These are phyloP conservation scores for Gnetum montanum DNA, from an alignment of 75 land plant genomes.

Conservation along the genomic window DNA sequence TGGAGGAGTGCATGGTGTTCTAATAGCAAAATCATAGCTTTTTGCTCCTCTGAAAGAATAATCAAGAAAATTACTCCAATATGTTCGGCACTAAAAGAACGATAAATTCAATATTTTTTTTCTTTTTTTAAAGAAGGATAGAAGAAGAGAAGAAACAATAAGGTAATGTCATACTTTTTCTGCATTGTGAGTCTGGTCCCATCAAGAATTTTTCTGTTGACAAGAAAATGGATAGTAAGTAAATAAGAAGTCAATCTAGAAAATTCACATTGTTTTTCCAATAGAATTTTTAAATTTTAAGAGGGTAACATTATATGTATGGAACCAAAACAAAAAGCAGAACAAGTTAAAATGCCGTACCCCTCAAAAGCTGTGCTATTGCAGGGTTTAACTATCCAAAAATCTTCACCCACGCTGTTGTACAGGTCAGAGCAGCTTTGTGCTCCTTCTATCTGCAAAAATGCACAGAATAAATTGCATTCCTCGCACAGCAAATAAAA, in stretches of 20 bases:
- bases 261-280: no score
- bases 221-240: no score
- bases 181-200: constrained; percentile 61
- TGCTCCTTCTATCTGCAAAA: constrained; percentile 56
- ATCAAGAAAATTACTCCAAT: no score
- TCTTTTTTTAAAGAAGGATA: no score
- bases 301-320: no score
- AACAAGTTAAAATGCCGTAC: constrained; percentile 23
- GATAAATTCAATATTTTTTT: no score
- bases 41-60: constrained; percentile 45
- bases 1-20: constrained; percentile 87
- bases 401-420: constrained; percentile 51
- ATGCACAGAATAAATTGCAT: no score
- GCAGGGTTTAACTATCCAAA: constrained; percentile 83
- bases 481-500: not conserved
- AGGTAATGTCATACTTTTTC: constrained; percentile 39
- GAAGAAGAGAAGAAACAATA: no score
- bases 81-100: no score
- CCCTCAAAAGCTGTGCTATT: constrained; percentile 66
- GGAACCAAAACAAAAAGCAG: no score
- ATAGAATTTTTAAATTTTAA: no score
- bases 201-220: constrained; percentile 52
- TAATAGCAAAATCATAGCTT: constrained; percentile 77
- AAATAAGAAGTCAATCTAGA: no score
- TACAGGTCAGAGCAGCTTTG: constrained; percentile 60